These are phyloP conservation scores for Ilex paraguariensis DNA, from an alignment of 305 asterid species.

Conservation along the genomic window DNA sequence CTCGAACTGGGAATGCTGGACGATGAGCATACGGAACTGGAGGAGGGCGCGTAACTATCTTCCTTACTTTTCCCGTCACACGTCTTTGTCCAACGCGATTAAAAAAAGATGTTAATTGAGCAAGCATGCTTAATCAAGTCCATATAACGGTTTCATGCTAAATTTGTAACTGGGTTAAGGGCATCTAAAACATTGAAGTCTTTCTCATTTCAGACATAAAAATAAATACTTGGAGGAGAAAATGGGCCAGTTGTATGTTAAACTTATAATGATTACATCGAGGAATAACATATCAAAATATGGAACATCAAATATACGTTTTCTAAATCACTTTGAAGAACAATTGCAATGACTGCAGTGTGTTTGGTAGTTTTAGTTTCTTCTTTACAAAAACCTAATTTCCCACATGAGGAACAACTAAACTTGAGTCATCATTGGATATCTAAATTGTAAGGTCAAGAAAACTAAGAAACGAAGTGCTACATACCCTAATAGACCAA, in stretches of 20 bases:
- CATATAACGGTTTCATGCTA: not conserved
- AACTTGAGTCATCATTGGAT: too few species aligned
- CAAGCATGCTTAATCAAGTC: too few species aligned
- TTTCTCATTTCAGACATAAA: too few species aligned
- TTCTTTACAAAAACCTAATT: too few species aligned
- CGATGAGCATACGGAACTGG: conserved; percentile 44
- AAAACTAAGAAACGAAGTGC: conserved; percentile 2
- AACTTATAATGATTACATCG: too few species aligned
- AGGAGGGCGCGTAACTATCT: conserved; percentile 53
- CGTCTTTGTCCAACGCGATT: conserved; percentile 37
- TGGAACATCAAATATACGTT: too few species aligned
- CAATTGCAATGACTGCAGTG: not conserved
- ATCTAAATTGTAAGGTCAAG: not conserved
- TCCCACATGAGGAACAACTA: too few species aligned
- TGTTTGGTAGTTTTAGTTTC: not conserved
- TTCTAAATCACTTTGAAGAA: too few species aligned
- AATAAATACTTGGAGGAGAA: too few species aligned
- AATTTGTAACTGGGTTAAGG: not conserved
- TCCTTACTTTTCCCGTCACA: conserved; percentile 60
- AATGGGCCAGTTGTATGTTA: too few species aligned
- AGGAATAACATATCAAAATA: too few species aligned
- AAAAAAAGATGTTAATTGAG: conserved; percentile 11
- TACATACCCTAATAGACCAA: conserved; percentile 59
- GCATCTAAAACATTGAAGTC: too few species aligned
- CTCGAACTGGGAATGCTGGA: conserved; percentile 23